Evolutionary conservation across 2,329 filamentous ascomycete species (phyloP).

Genomic region (Alternaria incomplexa): DNA sequence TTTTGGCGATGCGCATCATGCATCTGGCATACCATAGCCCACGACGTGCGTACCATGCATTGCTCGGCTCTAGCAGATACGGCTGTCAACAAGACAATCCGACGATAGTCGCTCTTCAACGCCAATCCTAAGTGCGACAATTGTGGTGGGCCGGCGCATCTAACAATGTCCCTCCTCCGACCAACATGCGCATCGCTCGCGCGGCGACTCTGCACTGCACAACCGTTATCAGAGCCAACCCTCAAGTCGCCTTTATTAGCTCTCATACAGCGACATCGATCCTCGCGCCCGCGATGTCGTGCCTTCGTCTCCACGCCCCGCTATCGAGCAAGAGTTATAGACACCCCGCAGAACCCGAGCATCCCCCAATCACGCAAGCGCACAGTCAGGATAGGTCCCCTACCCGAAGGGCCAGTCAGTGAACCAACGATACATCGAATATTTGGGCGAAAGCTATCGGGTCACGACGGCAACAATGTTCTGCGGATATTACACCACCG

Average conservation of each 20-base stretch:
- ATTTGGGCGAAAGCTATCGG: slow-evolving; percentile 39
- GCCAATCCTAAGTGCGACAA: neutral
- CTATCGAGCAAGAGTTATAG: slow-evolving; percentile 31
- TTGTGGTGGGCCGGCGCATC: slow-evolving; percentile 11
- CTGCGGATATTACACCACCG: slow-evolving; percentile 49
- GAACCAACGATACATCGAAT: slow-evolving; percentile 33
- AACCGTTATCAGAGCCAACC: slow-evolving; percentile 21
- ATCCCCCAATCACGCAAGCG: slow-evolving; percentile 33
- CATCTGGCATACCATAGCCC: neutral
- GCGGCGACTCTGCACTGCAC: slow-evolving; percentile 35
- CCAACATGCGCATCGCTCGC: slow-evolving; percentile 35
- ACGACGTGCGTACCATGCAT: slow-evolving; percentile 14
- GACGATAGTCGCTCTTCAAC: neutral
- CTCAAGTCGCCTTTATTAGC: slow-evolving; percentile 29
- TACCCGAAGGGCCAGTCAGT: slow-evolving; percentile 38
- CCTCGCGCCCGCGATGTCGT: slow-evolving; percentile 25
- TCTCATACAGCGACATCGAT: slow-evolving; percentile 21
- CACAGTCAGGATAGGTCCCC: slow-evolving; percentile 39
- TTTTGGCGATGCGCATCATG: slow-evolving; percentile 5
- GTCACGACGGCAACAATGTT: slow-evolving; percentile 42
- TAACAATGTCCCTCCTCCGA: slow-evolving; percentile 37
- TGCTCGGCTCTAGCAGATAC: neutral
- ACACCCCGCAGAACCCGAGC: slow-evolving; percentile 29
- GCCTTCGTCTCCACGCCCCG: slow-evolving; percentile 32
- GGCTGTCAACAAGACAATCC: neutral